Evolutionary conservation across 2,329 filamentous ascomycete species (phyloP).

Genomic region (Fusarium xylarioides): DNA sequence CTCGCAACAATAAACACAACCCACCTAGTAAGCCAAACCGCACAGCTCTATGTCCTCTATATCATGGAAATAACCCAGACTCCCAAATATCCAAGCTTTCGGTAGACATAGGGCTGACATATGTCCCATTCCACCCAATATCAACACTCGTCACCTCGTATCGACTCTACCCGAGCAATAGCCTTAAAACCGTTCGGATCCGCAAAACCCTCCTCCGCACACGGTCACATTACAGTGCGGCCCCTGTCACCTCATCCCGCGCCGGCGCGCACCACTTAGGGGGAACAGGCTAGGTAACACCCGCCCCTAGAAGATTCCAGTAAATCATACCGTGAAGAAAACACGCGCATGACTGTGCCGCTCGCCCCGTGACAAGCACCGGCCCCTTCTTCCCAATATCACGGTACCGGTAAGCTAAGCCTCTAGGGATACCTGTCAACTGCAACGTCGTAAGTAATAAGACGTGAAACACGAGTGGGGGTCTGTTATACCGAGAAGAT

Average conservation of each 20-base stretch:
- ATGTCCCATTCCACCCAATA: not conserved
- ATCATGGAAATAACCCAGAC: not conserved
- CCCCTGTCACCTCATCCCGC: not conserved
- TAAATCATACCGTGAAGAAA: not conserved
- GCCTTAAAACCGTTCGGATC: not conserved
- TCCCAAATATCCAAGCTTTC: not conserved
- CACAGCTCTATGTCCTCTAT: accelerated
- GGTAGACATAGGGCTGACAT: not conserved
- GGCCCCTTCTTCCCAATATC: not conserved
- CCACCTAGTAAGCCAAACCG: accelerated
- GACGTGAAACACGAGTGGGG: not conserved
- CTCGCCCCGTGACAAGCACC: not conserved
- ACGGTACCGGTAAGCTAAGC: not conserved
- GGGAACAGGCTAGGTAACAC: not conserved
- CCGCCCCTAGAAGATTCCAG: conserved; percentile 3
- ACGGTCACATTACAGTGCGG: not conserved
- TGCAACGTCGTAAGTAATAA: not conserved
- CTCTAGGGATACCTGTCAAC: not conserved
- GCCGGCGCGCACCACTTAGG: not conserved
- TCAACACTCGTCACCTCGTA: not conserved
- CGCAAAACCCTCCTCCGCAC: not conserved
- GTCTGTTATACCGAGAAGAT: not conserved
- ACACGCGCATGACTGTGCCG: not conserved
- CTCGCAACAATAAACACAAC: accelerated
- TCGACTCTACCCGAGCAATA: not conserved